A percentile compares a stretch with the other conserved stretches of the same genome.
Conservation (phyloP, 768 basidiomycete genomes). For the Suillus cothurnatus region DNA sequence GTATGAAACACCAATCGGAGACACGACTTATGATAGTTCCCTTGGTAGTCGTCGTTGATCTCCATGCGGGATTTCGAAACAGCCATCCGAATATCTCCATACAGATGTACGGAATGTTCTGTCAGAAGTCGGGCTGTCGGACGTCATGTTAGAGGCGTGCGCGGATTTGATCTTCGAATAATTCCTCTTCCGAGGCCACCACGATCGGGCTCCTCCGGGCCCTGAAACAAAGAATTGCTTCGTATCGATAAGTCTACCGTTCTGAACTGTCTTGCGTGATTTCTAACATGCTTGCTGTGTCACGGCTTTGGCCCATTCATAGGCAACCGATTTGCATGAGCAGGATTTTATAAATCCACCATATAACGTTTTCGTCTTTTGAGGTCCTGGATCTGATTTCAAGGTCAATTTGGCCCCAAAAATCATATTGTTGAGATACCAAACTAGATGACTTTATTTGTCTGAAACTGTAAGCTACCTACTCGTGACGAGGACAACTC, state of each 20-base stretch:
- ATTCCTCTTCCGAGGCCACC: neutral
- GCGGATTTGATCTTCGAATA: neutral
- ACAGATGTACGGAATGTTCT: neutral
- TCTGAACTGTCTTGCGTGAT: neutral
- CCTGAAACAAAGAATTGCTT: neutral
- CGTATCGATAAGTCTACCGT: neutral
- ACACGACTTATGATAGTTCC: neutral
- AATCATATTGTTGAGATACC: too few relatives aligned
- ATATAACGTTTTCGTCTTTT: too few relatives aligned
- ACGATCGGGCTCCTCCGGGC: neutral
- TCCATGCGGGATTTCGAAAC: neutral
- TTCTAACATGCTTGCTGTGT: neutral
- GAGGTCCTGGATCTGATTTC: too few relatives aligned
- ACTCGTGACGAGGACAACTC: too few relatives aligned
- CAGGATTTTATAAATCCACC: too few relatives aligned
- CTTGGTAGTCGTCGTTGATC: neutral
- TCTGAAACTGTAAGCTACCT: too few relatives aligned
- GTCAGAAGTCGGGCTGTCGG: neutral
- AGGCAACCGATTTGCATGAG: too few relatives aligned
- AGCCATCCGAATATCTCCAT: neutral
- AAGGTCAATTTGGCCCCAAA: too few relatives aligned
- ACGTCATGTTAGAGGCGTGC: neutral
- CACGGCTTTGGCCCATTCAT: neutral
- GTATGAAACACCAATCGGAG: conserved; percentile 5
- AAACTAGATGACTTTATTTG: too few relatives aligned